phyloP scores from a whole-genome alignment of 108 stramenopile species.

The Aurantiochytrium sp. region DNA sequence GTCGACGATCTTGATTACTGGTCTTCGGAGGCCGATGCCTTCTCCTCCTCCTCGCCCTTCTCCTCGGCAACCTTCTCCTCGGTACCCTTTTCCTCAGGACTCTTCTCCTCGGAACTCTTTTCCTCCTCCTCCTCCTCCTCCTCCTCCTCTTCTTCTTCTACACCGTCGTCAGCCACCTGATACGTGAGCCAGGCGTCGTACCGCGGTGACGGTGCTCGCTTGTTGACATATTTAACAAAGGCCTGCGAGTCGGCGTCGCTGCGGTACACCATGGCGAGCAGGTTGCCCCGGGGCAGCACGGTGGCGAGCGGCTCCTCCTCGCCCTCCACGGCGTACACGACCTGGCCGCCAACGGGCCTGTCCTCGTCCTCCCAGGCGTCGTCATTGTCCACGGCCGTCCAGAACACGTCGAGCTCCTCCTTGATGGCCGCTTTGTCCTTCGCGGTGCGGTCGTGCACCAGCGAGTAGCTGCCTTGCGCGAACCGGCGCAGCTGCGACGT shows the following conservation, averaged over 20 bases:
- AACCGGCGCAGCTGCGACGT: not conserved
- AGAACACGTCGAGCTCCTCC: constrained; percentile 3
- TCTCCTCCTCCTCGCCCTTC: too few relatives aligned
- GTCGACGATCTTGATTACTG: too few relatives aligned
- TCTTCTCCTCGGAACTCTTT: not conserved
- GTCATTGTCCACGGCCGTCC: not conserved
- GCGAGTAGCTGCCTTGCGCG: not conserved
- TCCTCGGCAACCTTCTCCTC: too few relatives aligned
- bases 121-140: not conserved
- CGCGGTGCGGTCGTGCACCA: not conserved
- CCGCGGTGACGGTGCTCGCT: not conserved
- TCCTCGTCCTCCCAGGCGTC: constrained; percentile 13
- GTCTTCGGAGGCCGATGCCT: too few relatives aligned
- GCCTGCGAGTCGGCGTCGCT: not conserved
- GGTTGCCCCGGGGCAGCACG: not conserved
- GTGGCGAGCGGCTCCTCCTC: constrained; percentile 29
- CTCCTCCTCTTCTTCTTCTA: not conserved
- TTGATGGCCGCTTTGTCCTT: not conserved
- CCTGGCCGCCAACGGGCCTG: not conserved
- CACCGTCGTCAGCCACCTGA: not conserved
- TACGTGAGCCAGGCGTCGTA: constrained; percentile 24
- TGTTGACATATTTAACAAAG: constrained; percentile 39
- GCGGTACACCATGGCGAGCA: constrained; percentile 15
- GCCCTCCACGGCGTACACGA: constrained; percentile 2
- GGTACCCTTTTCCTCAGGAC: not conserved